Percentiles rank a stretch among this genome's conserved stretches.
Conservation (phyloP, 805 yeast species). For the Yamadazyma akitaensis region DNA sequence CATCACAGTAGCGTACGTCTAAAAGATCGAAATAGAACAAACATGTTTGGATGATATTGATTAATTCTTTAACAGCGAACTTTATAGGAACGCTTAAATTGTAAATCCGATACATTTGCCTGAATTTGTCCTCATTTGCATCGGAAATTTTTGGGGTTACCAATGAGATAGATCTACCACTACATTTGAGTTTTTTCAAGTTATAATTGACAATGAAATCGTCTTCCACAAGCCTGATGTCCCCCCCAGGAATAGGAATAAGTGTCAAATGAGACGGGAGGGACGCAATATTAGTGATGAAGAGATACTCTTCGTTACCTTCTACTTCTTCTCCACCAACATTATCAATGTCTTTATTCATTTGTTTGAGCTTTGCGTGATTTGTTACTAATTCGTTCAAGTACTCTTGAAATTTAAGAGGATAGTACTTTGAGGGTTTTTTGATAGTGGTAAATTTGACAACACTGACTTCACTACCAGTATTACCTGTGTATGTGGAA, state of each 20-base stretch:
- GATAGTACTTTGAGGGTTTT: constrained; percentile 45
- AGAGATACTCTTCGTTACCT: constrained; percentile 38
- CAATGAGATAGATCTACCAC: constrained; percentile 78
- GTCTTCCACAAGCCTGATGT: constrained; percentile 47
- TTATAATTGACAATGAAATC: constrained; percentile 72
- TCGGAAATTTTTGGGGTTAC: constrained; percentile 64
- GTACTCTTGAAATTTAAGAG: constrained; percentile 52
- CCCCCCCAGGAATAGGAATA: constrained; percentile 66
- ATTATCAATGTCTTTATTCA: constrained; percentile 14
- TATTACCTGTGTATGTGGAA: constrained; percentile 83
- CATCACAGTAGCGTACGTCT: constrained; percentile 72
- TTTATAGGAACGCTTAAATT: constrained; percentile 47
- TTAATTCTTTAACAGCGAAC: constrained; percentile 72
- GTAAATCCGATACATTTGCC: constrained; percentile 65
- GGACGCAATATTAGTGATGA: constrained; percentile 78
- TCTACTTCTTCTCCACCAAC: neutral
- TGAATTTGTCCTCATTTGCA: constrained; percentile 77
- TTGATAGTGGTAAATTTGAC: constrained; percentile 53
- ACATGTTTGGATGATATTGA: constrained; percentile 69
- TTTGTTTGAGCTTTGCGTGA: constrained; percentile 64
- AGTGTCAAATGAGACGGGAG: constrained; percentile 73
- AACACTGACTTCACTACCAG: constrained; percentile 59
- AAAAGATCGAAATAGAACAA: constrained; percentile 75
- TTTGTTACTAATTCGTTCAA: constrained; percentile 63
- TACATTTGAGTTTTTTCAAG: constrained; percentile 73